These are phyloP conservation scores for Glutinoglossum americanum DNA, from an alignment of 495 filamentous ascomycete genomes.

Conservation along the genomic window DNA sequence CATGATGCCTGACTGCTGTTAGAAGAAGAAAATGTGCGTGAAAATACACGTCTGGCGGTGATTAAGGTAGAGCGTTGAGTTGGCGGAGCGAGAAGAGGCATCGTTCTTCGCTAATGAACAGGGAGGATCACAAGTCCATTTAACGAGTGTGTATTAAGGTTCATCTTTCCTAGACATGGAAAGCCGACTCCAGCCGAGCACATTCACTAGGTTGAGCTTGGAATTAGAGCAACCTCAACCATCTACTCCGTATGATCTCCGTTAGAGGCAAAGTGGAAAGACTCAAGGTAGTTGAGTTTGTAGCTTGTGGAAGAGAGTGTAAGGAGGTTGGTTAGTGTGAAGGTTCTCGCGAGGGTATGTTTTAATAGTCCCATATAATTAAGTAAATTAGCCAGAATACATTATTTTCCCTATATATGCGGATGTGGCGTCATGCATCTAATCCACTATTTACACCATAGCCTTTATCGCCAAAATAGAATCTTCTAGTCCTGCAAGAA, in stretches of 20 bases:
- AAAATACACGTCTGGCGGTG: not conserved
- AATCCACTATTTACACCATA: too few relatives aligned
- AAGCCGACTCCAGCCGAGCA: not conserved
- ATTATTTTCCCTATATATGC: too few relatives aligned
- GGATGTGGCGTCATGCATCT: too few relatives aligned
- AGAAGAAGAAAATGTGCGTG: constrained; percentile 1
- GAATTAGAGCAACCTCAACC: not conserved
- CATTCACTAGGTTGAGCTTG: not conserved
- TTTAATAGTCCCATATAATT: too few relatives aligned
- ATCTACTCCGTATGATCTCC: not conserved
- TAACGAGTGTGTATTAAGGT: too few relatives aligned
- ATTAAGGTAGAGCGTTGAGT: not conserved
- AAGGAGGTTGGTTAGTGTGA: too few relatives aligned
- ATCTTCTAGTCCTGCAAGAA: too few relatives aligned
- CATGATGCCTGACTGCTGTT: constrained; percentile 24
- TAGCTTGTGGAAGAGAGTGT: too few relatives aligned
- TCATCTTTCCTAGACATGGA: not conserved
- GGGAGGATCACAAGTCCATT: not conserved
- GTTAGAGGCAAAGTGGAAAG: not conserved
- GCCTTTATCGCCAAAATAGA: too few relatives aligned
- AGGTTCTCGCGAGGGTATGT: too few relatives aligned
- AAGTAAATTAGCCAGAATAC: too few relatives aligned
- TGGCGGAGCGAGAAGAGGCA: not conserved
- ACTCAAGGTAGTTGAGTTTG: not conserved
- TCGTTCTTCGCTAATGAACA: not conserved